Percentiles rank a stretch among this genome's conserved stretches.
phyloP scores from a whole-genome alignment of 2,329 filamentous ascomycete genomes.

The Corniculantispora saksenae region DNA sequence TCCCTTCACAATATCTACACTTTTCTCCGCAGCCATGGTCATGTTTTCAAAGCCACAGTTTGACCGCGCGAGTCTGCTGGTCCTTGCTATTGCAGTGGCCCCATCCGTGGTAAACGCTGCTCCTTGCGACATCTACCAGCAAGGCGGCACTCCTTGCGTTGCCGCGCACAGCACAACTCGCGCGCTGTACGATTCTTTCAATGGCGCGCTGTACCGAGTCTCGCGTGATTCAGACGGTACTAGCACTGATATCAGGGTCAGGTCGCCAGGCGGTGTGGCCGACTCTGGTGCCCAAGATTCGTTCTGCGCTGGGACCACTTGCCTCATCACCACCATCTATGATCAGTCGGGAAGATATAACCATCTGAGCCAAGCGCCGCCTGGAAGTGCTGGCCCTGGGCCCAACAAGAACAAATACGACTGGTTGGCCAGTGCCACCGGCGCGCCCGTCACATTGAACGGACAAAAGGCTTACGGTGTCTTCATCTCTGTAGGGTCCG shows the following conservation, averaged over 20 bases:
- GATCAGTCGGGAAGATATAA: conserved; percentile 65
- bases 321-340: conserved; percentile 64
- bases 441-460: conserved; percentile 61
- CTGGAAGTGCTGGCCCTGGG: conserved; percentile 57
- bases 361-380: conserved; percentile 61
- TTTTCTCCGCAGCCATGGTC: background rate
- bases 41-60: background rate
- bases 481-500: conserved; percentile 60
- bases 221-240: conserved; percentile 50
- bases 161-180: conserved; percentile 64
- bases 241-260: conserved; percentile 49
- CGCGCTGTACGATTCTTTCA: conserved; percentile 57
- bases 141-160: conserved; percentile 59
- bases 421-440: conserved; percentile 58
- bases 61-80: background rate
- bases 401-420: conserved; percentile 60
- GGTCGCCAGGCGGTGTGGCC: conserved; percentile 61
- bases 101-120: conserved; percentile 48
- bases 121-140: conserved; percentile 61
- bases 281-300: conserved; percentile 61
- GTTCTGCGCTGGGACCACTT: conserved; percentile 63
- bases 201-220: conserved; percentile 59
- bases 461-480: conserved; percentile 65
- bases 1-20: background rate
- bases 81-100: background rate